These are phyloP conservation scores for Tetrapyrgos nigripes DNA, from an alignment of 1,284 basidiomycete genomes.

Conservation along the genomic window DNA sequence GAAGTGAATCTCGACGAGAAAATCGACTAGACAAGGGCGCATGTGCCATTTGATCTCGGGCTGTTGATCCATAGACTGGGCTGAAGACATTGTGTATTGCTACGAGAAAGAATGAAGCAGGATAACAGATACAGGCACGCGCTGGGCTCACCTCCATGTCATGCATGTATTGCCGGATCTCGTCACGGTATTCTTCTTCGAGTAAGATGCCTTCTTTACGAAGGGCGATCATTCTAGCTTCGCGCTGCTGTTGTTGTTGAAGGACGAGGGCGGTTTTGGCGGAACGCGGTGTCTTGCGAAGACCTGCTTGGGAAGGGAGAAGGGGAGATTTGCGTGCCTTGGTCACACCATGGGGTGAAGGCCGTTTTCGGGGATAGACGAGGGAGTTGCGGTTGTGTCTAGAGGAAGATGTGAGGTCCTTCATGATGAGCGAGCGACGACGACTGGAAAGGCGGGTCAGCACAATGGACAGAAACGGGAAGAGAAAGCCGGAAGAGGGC, in stretches of 20 bases:
- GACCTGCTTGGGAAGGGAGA: conserved; percentile 49
- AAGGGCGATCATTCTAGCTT: conserved; percentile 69
- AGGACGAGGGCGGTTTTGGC: conserved; percentile 59
- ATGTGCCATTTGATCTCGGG: conserved; percentile 98
- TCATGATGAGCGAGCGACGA: conserved; percentile 56
- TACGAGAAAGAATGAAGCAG: conserved; percentile 38
- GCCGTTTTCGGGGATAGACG: conserved; percentile 82
- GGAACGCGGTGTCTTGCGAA: conserved; percentile 68
- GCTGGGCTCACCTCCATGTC: conserved; percentile 89
- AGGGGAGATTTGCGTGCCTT: conserved; percentile 68
- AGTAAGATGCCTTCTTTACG: conserved; percentile 72
- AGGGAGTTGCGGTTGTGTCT: conserved; percentile 64
- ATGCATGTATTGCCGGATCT: conserved; percentile 93
- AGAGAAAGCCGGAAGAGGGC: conserved; percentile 42
- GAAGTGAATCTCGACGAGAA: conserved; percentile 98
- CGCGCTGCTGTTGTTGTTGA: conserved; percentile 67
- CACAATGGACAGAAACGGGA: not conserved
- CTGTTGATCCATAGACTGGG: conserved; percentile 97
- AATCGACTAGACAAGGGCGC: conserved; percentile 99
- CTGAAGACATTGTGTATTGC: conserved; percentile 87
- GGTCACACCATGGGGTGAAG: conserved; percentile 76
- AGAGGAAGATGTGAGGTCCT: conserved; percentile 69
- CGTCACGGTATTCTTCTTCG: conserved; percentile 96
- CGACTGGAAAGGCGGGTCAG: not conserved
- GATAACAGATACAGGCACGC: not conserved